Conservation (phyloP, 2,329 filamentous ascomycete genomes). For the Claviceps maximensis region DNA sequence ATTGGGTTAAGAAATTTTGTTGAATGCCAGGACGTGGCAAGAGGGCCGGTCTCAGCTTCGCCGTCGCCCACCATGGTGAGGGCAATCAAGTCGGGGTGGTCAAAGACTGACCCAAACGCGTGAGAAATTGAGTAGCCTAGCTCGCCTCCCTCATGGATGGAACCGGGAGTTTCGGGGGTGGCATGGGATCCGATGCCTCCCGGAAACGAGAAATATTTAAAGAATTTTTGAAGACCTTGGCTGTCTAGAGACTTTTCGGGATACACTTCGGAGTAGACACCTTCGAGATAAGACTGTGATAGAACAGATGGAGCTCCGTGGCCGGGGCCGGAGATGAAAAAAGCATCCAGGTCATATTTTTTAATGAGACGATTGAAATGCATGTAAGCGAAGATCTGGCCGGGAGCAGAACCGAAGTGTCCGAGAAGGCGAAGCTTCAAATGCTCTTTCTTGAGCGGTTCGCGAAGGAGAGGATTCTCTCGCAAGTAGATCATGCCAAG, state of each 20-base stretch:
- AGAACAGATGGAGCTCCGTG: slow-evolving; percentile 67
- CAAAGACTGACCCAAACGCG: slow-evolving; percentile 65
- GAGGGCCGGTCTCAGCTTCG: slow-evolving; percentile 67
- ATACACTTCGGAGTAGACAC: slow-evolving; percentile 65
- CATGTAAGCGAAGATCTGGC: slow-evolving; percentile 69
- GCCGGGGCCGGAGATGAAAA: slow-evolving; percentile 65
- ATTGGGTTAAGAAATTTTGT: slow-evolving; percentile 74
- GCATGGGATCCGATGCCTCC: slow-evolving; percentile 67
- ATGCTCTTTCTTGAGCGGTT: slow-evolving; percentile 55
- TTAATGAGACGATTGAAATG: slow-evolving; percentile 74
- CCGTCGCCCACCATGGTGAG: slow-evolving; percentile 70
- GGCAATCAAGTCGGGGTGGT: slow-evolving; percentile 61
- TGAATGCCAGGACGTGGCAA: slow-evolving; percentile 71
- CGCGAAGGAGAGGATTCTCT: slow-evolving; percentile 57
- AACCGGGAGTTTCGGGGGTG: slow-evolving; percentile 66
- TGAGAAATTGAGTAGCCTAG: slow-evolving; percentile 72
- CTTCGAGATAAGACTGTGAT: slow-evolving; percentile 65
- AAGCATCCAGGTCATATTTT: slow-evolving; percentile 59
- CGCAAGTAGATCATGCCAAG: slow-evolving; percentile 71
- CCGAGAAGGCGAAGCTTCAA: slow-evolving; percentile 63
- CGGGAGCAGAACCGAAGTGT: slow-evolving; percentile 70
- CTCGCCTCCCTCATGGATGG: slow-evolving; percentile 67
- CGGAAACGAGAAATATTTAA: slow-evolving; percentile 74
- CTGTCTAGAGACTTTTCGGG: slow-evolving; percentile 57
- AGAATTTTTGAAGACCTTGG: slow-evolving; percentile 60